Conservation (phyloP, 225 moss, liverwort and hornwort species). For the Climacium dendroides region DNA sequence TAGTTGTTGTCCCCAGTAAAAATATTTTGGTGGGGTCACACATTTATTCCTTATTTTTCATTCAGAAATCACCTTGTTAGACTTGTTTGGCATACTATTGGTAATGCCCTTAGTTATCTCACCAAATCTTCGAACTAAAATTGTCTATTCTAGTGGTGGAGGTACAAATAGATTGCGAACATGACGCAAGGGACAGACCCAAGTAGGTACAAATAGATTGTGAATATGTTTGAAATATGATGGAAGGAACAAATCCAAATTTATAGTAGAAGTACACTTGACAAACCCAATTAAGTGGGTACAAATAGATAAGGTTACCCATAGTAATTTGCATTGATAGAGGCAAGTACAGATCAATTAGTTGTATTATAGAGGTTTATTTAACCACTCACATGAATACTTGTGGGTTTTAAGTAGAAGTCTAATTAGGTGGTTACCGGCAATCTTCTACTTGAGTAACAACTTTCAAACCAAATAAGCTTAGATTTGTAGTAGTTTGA, state of each 20-base stretch:
- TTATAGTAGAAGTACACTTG: too few species aligned
- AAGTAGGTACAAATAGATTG: background rate
- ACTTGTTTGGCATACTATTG: background rate
- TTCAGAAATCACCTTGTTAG: fast-evolving
- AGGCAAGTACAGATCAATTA: background rate
- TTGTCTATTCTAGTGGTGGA: fast-evolving
- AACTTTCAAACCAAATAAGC: background rate
- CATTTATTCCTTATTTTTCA: background rate
- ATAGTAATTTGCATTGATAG: background rate
- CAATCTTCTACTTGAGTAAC: background rate
- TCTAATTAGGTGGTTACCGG: background rate
- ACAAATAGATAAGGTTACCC: background rate
- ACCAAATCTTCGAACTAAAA: background rate
- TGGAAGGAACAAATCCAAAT: too few species aligned
- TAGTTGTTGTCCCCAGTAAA: fast-evolving
- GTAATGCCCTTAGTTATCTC: background rate
- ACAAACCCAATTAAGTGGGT: fast-evolving
- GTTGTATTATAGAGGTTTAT: background rate
- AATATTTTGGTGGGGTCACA: fast-evolving
- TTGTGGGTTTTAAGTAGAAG: background rate
- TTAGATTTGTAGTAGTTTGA: background rate
- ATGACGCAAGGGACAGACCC: fast-evolving
- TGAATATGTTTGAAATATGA: background rate
- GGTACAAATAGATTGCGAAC: background rate
- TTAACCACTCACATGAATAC: background rate